Conservation (phyloP, 306 rosid genomes). For the Inga oerstediana region DNA sequence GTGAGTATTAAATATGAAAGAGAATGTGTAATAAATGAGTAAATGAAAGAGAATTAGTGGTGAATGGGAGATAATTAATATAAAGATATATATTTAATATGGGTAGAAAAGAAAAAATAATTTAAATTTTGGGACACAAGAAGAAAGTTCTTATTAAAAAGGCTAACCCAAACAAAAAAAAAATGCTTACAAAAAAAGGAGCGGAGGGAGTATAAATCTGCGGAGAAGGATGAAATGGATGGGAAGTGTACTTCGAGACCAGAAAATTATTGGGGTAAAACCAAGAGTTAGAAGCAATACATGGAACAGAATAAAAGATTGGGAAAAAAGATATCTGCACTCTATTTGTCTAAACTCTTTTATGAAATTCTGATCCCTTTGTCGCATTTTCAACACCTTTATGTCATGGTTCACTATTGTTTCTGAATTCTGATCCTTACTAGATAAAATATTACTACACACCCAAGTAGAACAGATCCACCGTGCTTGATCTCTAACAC, state of each 20-base stretch:
- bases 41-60: too few species aligned
- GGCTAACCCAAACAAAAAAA: too few species aligned
- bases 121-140: too few species aligned
- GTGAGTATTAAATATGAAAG: too few species aligned
- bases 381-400: background rate
- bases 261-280: background rate
- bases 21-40: too few species aligned
- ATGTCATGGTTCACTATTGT: background rate
- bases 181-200: too few species aligned
- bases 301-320: background rate
- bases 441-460: conserved; percentile 11
- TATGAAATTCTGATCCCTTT: background rate
- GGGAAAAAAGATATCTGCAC: background rate
- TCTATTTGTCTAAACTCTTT: background rate
- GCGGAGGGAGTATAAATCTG: background rate
- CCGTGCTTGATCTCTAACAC: background rate
- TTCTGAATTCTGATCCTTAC: conserved; percentile 4
- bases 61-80: too few species aligned
- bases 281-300: background rate
- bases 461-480: conserved; percentile 7
- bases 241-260: background rate
- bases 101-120: too few species aligned
- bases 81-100: too few species aligned
- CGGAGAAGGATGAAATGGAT: background rate
- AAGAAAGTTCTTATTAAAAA: too few species aligned